phyloP scores from a whole-genome alignment of 805 yeast species.

The Brettanomyces sp. region DNA sequence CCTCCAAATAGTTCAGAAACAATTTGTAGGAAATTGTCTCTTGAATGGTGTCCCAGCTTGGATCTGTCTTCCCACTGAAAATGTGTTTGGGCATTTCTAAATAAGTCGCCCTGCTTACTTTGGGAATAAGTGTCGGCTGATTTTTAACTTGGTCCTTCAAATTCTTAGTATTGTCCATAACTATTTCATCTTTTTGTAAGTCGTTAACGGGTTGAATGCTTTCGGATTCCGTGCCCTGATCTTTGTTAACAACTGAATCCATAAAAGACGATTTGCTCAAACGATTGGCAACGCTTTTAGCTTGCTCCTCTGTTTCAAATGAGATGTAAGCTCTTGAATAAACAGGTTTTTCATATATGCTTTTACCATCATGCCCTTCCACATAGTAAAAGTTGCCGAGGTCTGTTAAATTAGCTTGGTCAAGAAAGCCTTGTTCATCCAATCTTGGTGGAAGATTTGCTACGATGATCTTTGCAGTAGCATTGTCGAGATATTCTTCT shows the following conservation, averaged over 20 bases:
- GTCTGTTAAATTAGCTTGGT: neutral
- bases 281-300: constrained; percentile 21
- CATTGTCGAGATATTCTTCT: too few species aligned
- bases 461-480: constrained; percentile 23
- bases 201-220: neutral
- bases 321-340: constrained; percentile 33
- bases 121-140: neutral
- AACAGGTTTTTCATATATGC: constrained; percentile 30
- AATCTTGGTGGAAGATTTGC: constrained; percentile 37
- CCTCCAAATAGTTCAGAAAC: constrained; percentile 4
- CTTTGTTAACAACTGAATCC: constrained; percentile 5
- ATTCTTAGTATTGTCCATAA: neutral
- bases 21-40: constrained; percentile 7
- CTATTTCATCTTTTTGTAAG: neutral
- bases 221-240: neutral
- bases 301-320: constrained; percentile 21
- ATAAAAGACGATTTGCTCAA: constrained; percentile 21
- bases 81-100: constrained; percentile 18
- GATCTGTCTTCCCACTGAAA: neutral
- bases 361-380: constrained; percentile 28
- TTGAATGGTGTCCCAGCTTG: constrained; percentile 8
- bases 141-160: neutral
- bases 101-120: constrained; percentile 27
- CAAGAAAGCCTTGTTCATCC: constrained; percentile 18
- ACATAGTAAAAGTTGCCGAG: constrained; percentile 26